These are phyloP conservation scores for Hortaea werneckii DNA, from an alignment of 2,329 filamentous ascomycete species.

Conservation along the genomic window DNA sequence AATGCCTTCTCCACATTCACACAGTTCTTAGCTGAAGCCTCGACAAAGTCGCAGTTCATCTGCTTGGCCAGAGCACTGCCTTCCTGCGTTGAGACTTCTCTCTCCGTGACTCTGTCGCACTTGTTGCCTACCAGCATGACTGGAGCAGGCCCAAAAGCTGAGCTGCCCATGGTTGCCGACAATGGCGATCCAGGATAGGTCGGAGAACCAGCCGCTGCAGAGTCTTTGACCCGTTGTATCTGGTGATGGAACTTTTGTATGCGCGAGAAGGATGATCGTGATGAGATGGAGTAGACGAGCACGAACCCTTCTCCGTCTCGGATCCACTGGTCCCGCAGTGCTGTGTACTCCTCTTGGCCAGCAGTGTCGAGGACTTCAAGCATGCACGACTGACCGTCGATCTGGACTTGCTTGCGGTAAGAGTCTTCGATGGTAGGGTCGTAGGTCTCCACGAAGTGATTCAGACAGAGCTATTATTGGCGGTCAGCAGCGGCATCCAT, in stretches of 20 bases:
- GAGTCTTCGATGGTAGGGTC: conserved; percentile 61
- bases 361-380: conserved; percentile 94
- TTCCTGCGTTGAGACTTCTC: conserved; percentile 94
- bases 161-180: conserved; percentile 44
- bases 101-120: conserved; percentile 89
- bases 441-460: conserved; percentile 94
- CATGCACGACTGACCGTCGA: conserved; percentile 93
- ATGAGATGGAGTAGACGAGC: conserved; percentile 96
- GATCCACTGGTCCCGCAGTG: conserved; percentile 95
- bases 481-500: too few relatives aligned
- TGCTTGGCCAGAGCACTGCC: conserved; percentile 85
- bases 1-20: conserved; percentile 98
- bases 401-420: conserved; percentile 64
- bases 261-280: conserved; percentile 84
- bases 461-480: conserved; percentile 65
- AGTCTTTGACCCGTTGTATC: conserved; percentile 95
- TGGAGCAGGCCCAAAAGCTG: conserved; percentile 60
- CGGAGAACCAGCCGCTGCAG: conserved; percentile 58
- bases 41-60: conserved; percentile 90
- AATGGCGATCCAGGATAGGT: conserved; percentile 68
- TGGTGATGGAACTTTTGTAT: conserved; percentile 95
- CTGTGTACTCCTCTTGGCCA: conserved; percentile 97
- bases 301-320: conserved; percentile 96
- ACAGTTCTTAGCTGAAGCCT: conserved; percentile 94
- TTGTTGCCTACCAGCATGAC: conserved; percentile 99